phyloP scores from a whole-genome alignment of 2,329 filamentous ascomycete species.

The Coleophoma cylindrospora region DNA sequence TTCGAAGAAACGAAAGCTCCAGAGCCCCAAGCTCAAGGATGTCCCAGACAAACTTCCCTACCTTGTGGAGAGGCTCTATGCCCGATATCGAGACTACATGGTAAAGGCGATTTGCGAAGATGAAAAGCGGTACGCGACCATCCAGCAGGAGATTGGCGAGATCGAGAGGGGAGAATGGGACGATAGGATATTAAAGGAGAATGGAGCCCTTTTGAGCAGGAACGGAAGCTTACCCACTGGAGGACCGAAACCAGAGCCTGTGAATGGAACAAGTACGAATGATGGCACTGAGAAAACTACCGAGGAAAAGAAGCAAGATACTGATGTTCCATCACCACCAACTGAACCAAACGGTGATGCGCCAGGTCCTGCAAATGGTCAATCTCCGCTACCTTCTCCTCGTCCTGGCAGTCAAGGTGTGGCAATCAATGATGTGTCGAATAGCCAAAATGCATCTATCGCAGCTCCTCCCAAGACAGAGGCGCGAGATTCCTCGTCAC shows the following conservation, averaged over 20 bases:
- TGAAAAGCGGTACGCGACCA: conserved; percentile 59
- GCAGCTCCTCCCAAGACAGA: conserved; percentile 10
- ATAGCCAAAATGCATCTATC: conserved; percentile 11
- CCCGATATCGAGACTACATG: conserved; percentile 64
- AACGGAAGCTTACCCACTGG: conserved; percentile 2
- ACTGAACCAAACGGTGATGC: conserved; percentile 4
- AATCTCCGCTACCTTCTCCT: conserved; percentile 11
- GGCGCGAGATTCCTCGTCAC: background rate
- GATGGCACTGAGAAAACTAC: background rate
- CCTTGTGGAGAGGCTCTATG: conserved; percentile 70
- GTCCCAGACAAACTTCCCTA: conserved; percentile 64
- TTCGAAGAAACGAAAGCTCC: conserved; percentile 71
- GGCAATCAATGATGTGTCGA: conserved; percentile 20
- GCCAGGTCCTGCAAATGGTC: conserved; percentile 2
- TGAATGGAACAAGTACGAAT: conserved; percentile 11
- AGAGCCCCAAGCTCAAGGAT: conserved; percentile 59
- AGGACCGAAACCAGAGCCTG: conserved; percentile 3
- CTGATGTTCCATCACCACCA: conserved; percentile 3
- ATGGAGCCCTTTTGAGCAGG: conserved; percentile 8
- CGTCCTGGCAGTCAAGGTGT: conserved; percentile 16
- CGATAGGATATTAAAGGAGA: conserved; percentile 27
- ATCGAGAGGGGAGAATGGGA: conserved; percentile 59
- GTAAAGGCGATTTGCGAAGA: conserved; percentile 69
- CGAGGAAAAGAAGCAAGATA: conserved; percentile 1
- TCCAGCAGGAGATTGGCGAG: conserved; percentile 64